Evolutionary conservation across 2,329 filamentous ascomycete species (phyloP), one percentile per base, ranked within the genome.

Genomic region (Ophiocordyceps robertsii): DNA sequence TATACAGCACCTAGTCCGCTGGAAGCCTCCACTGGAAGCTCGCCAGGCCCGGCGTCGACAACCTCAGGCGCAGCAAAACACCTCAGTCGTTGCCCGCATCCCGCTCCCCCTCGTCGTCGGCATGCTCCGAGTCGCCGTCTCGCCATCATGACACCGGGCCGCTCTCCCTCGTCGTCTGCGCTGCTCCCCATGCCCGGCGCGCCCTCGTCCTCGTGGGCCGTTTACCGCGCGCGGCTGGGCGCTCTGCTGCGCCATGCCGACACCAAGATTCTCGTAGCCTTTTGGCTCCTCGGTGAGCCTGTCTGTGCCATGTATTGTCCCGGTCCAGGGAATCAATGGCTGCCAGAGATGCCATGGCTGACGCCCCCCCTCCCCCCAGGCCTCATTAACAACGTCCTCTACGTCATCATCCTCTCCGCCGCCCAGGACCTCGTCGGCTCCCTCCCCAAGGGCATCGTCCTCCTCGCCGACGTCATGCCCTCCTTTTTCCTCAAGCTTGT

Each of bases 401-500:
- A 95, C 64, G 90, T 96, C 43, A 85, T 96, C 60, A 92, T 96
- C 58, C 82, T 98, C 55, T 93, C 88, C 29, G 85, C 92, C 31
- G 92, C 92, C 4, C 84, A 95, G 54, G 92, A 98, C 56, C 84
- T 98, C 47, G 92, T 96, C 53, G 90, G 90, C 31, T 82, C 85
- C 29, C 72, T 95, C 2, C 92, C 92, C 40, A 96, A 96, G 62
- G 87, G 85, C 52, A 75, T 93, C 44, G 90, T 98, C 43, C 80
- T 96, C 43, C 84, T 96, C 47, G 88, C 88, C 59, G 88, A 95
- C 60, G 87, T 96, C 43, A 69, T 94, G 19, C 92, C 92, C 2
- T 88, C 85, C 11, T 94, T 98, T 63, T 61, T 84, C 43, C 85
- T 83, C 40, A 96, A 96, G 61, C 74, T 96, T 39, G 67, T 87